Evolutionary conservation across 2,329 filamentous ascomycete species (phyloP), one percentile per base, ranked within the genome.

Genomic region (Kalaharituber pfeilii): DNA sequence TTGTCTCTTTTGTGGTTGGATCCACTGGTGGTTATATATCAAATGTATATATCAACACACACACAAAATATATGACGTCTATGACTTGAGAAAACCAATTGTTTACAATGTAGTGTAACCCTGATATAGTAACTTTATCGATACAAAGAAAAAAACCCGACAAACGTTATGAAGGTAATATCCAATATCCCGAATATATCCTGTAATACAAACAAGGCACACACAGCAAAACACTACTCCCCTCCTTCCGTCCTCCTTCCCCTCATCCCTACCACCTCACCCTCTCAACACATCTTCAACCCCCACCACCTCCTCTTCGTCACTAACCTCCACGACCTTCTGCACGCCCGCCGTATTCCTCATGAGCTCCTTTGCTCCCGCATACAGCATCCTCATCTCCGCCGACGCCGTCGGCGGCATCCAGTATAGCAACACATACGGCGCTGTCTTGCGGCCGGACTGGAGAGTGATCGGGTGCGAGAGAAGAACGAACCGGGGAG

Each of bases 351-450:
- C 85, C 53, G 86, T 93, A 66, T 86, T 94, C 60, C 88, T 80
- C 82, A 96, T 87, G 68, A 96, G 70, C 71, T 98, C 91, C 70
- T 95, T 94, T 44, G 91, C 91, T 36, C 88, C 84, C 27, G 91
- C 91, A 68, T 96, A 98, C 66, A 91, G 73, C 91, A 96, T 96
- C 62, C 86, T 80, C 66, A 84, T 73, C 66, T 88, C 84, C 62
- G 76, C 79, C 67, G 94, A 95, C 71, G 86, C 91, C 50, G 89
- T 95, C 51, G 82, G 83, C 6, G 91, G 91, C 22, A 96, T 79
- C 71, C 94, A 96, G 73, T 94, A 95, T 22, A 98, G 72, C 67
- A 96, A 78, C 49, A 95, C 86, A 67, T 98, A 98, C 8, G 91
- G 91, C 2, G 94, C 87, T 4, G 86, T 84, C 44, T 87, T 69